These are phyloP conservation scores for Penicillium olsonii DNA, from an alignment of 2,329 filamentous ascomycete genomes.

Conservation along the genomic window DNA sequence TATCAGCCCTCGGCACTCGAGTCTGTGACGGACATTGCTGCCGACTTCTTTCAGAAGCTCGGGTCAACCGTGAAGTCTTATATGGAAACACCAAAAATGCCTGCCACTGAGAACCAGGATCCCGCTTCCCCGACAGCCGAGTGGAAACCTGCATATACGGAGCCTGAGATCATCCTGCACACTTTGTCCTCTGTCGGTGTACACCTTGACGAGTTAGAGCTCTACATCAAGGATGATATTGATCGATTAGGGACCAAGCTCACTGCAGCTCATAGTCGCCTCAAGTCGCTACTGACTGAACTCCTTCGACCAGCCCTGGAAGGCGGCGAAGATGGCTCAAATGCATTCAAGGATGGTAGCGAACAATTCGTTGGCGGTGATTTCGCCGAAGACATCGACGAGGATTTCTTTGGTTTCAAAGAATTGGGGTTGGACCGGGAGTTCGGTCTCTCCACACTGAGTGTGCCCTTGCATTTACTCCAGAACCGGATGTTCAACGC, in stretches of 20 bases:
- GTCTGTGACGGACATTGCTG: slow-evolving; percentile 82
- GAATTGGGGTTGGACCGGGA: slow-evolving; percentile 90
- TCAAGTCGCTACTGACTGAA: slow-evolving; percentile 91
- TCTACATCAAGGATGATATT: slow-evolving; percentile 90
- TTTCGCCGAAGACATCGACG: slow-evolving; percentile 95
- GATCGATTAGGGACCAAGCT: slow-evolving; percentile 81
- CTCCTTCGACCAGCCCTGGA: slow-evolving; percentile 88
- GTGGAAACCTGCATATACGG: slow-evolving; percentile 70
- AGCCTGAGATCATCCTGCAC: slow-evolving; percentile 85
- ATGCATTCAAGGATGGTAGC: slow-evolving; percentile 92
- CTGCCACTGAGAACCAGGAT: slow-evolving; percentile 50
- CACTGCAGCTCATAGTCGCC: slow-evolving; percentile 82
- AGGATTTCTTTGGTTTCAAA: slow-evolving; percentile 99
- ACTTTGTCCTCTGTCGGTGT: slow-evolving; percentile 81
- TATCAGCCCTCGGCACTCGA: slow-evolving; percentile 94
- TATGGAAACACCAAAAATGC: slow-evolving; percentile 76
- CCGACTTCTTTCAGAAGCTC: slow-evolving; percentile 86
- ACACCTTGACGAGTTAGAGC: slow-evolving; percentile 77
- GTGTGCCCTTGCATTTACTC: slow-evolving; percentile 89
- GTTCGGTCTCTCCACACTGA: slow-evolving; percentile 82
- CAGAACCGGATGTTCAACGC: slow-evolving; percentile 87
- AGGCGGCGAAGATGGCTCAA: slow-evolving; percentile 77
- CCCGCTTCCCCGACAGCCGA: slow-evolving; percentile 37
- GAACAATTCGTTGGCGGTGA: slow-evolving; percentile 96
- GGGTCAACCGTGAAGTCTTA: slow-evolving; percentile 78